phyloP scores from a whole-genome alignment of 164 flowering plant genomes.

The Paratinospora sagittata region DNA sequence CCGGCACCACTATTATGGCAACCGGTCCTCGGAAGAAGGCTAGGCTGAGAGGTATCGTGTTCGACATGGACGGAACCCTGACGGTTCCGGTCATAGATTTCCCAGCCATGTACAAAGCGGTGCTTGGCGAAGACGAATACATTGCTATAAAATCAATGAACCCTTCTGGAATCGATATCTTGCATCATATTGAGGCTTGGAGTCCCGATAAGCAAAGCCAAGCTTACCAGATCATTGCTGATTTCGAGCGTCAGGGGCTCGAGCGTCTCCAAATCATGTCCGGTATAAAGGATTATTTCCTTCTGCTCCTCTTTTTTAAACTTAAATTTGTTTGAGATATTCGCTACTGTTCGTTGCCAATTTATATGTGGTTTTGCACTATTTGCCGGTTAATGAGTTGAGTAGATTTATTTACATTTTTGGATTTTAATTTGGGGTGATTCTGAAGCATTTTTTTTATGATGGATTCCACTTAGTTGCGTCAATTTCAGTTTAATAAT shows the following conservation, averaged over 20 bases:
- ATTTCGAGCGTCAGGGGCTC: slow-evolving; percentile 66
- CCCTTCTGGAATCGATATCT: slow-evolving; percentile 77
- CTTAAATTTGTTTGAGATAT: no score
- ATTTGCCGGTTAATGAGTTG: no score
- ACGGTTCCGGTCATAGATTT: slow-evolving; percentile 92
- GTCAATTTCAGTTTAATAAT: no score
- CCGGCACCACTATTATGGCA: neutral
- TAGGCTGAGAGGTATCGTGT: slow-evolving; percentile 72
- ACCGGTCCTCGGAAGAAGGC: slow-evolving; percentile 4
- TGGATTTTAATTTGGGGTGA: no score
- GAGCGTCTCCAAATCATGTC: slow-evolving; percentile 93
- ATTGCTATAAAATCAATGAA: slow-evolving; percentile 31
- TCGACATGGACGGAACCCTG: slow-evolving; percentile 98
- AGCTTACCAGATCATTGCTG: slow-evolving; percentile 66
- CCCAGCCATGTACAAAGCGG: slow-evolving; percentile 73
- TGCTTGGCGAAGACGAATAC: slow-evolving; percentile 74
- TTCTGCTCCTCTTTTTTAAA: no score
- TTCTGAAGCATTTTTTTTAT: no score
- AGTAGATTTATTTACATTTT: no score
- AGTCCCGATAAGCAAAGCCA: slow-evolving; percentile 47
- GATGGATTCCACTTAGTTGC: no score
- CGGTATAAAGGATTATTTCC: slow-evolving; percentile 26
- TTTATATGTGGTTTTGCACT: no score
- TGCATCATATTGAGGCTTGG: slow-evolving; percentile 78
- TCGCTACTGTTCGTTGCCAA: no score